Conservation (phyloP, 2,329 filamentous ascomycete genomes). For the Juglanconis oblonga region DNA sequence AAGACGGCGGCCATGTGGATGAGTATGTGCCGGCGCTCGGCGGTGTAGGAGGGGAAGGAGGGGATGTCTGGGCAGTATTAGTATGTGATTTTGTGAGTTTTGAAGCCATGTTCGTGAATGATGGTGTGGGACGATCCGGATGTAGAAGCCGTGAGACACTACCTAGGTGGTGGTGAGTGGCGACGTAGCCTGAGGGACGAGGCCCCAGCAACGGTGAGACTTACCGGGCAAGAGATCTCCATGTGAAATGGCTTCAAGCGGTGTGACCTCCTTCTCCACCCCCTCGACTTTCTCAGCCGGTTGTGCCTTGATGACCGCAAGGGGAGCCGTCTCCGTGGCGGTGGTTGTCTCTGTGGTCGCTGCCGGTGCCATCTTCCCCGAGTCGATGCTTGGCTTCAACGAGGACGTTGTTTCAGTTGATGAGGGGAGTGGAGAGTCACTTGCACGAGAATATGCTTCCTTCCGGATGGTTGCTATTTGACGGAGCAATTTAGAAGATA, state of each 20-base stretch:
- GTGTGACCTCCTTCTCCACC: constrained; percentile 21
- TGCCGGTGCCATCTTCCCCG: constrained; percentile 10
- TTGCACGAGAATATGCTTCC: no score
- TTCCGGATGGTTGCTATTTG: background rate
- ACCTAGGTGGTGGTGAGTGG: background rate
- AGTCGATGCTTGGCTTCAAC: background rate
- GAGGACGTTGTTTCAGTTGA: background rate
- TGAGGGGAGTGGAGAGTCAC: no score
- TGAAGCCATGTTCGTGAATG: background rate
- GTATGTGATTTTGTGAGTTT: background rate
- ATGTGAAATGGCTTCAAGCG: constrained; percentile 27
- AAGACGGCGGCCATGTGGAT: constrained; percentile 68
- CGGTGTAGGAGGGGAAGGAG: constrained; percentile 35
- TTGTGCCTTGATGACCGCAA: constrained; percentile 10
- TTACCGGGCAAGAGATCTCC: constrained; percentile 26
- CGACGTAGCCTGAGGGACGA: background rate
- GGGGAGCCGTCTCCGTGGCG: background rate
- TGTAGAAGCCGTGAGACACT: no score
- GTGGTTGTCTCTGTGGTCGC: constrained; percentile 4
- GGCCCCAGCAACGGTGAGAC: background rate
- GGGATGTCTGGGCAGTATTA: constrained; percentile 37
- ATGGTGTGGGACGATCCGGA: background rate
- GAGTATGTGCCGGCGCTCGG: constrained; percentile 60
- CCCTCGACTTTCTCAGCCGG: constrained; percentile 2
- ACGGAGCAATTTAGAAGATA: background rate